These are phyloP conservation scores for Tremella fuciformis DNA, from an alignment of 768 basidiomycete species.

Conservation along the genomic window DNA sequence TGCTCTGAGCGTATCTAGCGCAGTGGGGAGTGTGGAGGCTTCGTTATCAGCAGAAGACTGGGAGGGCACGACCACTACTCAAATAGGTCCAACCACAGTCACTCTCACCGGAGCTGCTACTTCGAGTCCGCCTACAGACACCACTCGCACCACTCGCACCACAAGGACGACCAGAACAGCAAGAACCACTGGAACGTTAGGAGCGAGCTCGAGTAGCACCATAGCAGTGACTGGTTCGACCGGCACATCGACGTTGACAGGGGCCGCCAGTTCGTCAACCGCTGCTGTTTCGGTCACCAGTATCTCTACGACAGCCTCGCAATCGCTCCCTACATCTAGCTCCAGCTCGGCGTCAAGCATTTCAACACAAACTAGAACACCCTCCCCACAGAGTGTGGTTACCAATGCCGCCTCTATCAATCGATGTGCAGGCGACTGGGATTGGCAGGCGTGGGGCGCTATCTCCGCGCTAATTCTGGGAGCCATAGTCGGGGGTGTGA, in stretches of 20 bases:
- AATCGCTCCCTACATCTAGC: not conserved
- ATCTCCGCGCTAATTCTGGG: conserved; percentile 24
- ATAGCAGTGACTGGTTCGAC: not conserved
- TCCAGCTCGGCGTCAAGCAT: not conserved
- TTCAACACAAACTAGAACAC: not conserved
- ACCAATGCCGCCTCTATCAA: conserved; percentile 7
- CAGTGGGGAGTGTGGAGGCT: too few species aligned
- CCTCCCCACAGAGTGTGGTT: not conserved
- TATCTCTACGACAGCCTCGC: not conserved
- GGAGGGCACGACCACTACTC: too few species aligned
- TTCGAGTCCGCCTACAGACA: not conserved
- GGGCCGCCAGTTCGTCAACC: conserved; percentile 1
- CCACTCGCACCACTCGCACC: conserved; percentile 4
- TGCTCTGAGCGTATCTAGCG: not conserved
- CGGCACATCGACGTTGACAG: not conserved
- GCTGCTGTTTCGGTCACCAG: conserved; percentile 5
- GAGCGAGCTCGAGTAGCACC: not conserved
- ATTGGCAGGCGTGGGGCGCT: conserved; percentile 38
- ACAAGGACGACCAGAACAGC: conserved; percentile 4
- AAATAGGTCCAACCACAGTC: too few species aligned
- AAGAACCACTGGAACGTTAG: not conserved
- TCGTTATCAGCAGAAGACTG: too few species aligned
- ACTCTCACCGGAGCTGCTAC: too few species aligned
- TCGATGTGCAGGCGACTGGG: conserved; percentile 33
- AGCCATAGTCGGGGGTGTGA: conserved; percentile 21